Conservation (phyloP, 1,139 yeast genomes). For the Geotrichum aggregatum region DNA sequence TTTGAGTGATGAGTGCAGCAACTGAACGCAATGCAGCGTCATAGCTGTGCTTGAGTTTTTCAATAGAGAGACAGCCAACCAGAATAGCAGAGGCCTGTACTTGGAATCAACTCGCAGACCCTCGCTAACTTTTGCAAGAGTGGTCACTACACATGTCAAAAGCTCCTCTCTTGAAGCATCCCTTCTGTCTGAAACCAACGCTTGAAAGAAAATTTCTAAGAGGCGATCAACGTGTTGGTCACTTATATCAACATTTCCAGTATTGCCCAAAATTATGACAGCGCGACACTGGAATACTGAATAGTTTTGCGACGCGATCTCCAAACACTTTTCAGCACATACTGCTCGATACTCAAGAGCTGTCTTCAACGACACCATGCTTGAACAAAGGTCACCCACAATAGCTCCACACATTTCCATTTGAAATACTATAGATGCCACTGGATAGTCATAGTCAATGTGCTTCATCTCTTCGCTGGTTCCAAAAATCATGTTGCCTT, state of each 20-base stretch:
- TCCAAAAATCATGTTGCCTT: slow-evolving; percentile 48
- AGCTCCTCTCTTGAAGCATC: slow-evolving; percentile 37
- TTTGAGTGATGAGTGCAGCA: slow-evolving; percentile 31
- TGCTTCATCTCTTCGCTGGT: slow-evolving; percentile 59
- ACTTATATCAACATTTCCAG: slow-evolving; percentile 60
- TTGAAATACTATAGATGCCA: slow-evolving; percentile 51
- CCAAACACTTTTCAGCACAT: slow-evolving; percentile 67
- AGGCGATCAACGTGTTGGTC: slow-evolving; percentile 55
- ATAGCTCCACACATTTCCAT: slow-evolving; percentile 65
- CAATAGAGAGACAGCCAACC: slow-evolving; percentile 53
- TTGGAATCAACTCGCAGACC: slow-evolving; percentile 57
- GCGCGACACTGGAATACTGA: slow-evolving; percentile 72
- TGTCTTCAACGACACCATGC: slow-evolving; percentile 43
- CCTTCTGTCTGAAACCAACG: slow-evolving; percentile 35
- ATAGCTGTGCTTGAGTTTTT: slow-evolving; percentile 30
- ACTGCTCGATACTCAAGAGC: slow-evolving; percentile 52
- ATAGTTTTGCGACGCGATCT: slow-evolving; percentile 52
- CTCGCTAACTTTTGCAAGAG: slow-evolving; percentile 55
- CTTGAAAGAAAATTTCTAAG: slow-evolving; percentile 35
- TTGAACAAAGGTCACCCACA: slow-evolving; percentile 55
- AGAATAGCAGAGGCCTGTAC: slow-evolving; percentile 56
- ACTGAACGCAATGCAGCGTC: slow-evolving; percentile 29
- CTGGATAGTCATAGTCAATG: slow-evolving; percentile 43
- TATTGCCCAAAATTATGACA: slow-evolving; percentile 64
- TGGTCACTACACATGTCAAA: slow-evolving; percentile 37